A percentile compares a stretch with the other conserved stretches of the same genome.
These are phyloP conservation scores for Medicago ruthenica DNA, from an alignment of 306 rosid species.

Conservation along the genomic window DNA sequence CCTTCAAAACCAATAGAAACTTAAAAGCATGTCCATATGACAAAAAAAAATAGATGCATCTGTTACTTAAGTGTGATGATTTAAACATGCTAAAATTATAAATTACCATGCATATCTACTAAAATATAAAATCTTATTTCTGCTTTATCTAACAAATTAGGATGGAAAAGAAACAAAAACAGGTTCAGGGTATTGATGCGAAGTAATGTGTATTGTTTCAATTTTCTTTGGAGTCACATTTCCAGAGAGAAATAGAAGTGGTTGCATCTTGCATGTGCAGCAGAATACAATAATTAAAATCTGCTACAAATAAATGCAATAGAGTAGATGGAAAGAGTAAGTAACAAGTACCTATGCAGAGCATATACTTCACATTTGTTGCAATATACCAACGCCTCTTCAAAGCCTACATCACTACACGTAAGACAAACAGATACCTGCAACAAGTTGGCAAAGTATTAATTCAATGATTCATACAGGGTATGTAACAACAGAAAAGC, in stretches of 20 bases:
- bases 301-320: neutral
- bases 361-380: conserved; percentile 35
- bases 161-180: neutral
- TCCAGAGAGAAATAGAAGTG: neutral
- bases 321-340: conserved; percentile 1
- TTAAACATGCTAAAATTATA: too few relatives aligned
- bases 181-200: conserved; percentile 10
- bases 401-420: conserved; percentile 43
- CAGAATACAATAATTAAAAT: conserved; percentile 1
- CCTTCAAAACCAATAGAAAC: too few relatives aligned
- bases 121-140: too few relatives aligned
- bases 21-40: too few relatives aligned
- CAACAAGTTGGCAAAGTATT: conserved; percentile 6
- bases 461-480: conserved; percentile 4
- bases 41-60: too few relatives aligned
- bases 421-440: conserved; percentile 50
- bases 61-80: too few relatives aligned
- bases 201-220: neutral
- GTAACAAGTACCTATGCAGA: conserved; percentile 45
- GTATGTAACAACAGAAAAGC: neutral
- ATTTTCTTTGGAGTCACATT: conserved; percentile 14
- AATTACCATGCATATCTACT: too few relatives aligned
- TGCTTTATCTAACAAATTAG: neutral
- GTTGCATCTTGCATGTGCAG: neutral
- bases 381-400: conserved; percentile 45